phyloP scores from a whole-genome alignment of 2,329 filamentous ascomycete species.

The Calonectria ilicicola region DNA sequence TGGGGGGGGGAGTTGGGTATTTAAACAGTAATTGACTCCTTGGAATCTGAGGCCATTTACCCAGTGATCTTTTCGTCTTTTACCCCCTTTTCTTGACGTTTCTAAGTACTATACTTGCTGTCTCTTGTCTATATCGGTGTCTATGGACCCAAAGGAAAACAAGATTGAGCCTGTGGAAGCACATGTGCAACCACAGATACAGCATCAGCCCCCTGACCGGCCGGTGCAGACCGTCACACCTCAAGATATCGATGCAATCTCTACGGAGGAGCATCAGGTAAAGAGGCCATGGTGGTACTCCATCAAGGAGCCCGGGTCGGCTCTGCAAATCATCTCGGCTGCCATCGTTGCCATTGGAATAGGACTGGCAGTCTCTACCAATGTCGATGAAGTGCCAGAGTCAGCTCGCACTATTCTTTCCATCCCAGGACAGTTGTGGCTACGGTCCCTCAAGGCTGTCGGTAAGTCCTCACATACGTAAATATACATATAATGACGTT shows the following conservation, averaged over 20 bases:
- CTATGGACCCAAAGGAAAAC: slow-evolving; percentile 33
- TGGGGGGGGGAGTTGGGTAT: neutral
- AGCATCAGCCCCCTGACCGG: slow-evolving; percentile 18
- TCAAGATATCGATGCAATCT: slow-evolving; percentile 13
- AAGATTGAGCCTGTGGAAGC: slow-evolving; percentile 27
- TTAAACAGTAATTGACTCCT: neutral
- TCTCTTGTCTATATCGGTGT: slow-evolving; percentile 16
- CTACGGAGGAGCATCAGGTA: slow-evolving; percentile 29
- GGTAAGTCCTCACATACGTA: slow-evolving; percentile 47
- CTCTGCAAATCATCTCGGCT: slow-evolving; percentile 62
- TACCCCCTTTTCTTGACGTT: too few species aligned
- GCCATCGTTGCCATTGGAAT: slow-evolving; percentile 63
- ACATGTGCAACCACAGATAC: neutral
- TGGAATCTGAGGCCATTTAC: neutral
- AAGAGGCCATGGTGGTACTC: slow-evolving; percentile 52
- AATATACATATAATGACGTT: too few species aligned
- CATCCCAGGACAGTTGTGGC: slow-evolving; percentile 63
- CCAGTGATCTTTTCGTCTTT: neutral
- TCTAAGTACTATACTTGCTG: neutral
- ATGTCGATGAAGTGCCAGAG: slow-evolving; percentile 56
- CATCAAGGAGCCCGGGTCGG: slow-evolving; percentile 56
- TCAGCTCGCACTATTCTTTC: slow-evolving; percentile 56
- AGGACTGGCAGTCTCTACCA: slow-evolving; percentile 57
- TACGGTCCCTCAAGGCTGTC: slow-evolving; percentile 61
- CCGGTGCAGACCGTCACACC: slow-evolving; percentile 36